phyloP scores from a whole-genome alignment of 2,329 filamentous ascomycete genomes.

The Exophiala sp. region DNA sequence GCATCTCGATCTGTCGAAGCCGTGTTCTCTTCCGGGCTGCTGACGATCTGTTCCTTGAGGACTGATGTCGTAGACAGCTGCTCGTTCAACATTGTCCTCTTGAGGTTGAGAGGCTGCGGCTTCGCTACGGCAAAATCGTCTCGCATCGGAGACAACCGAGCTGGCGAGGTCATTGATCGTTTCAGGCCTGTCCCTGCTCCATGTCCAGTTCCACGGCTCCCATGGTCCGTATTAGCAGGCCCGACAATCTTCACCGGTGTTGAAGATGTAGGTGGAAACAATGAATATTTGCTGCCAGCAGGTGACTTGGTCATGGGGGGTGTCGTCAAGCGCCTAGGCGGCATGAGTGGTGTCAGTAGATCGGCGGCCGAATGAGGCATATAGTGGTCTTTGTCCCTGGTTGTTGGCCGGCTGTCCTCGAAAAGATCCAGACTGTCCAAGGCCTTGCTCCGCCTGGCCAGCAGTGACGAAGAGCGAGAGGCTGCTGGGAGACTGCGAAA shows the following conservation, averaged over 20 bases:
- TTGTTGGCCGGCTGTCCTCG: constrained; percentile 16
- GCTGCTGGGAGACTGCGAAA: constrained; percentile 18
- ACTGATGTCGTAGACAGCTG: constrained; percentile 9
- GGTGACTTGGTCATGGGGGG: constrained; percentile 15
- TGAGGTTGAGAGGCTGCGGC: constrained; percentile 17
- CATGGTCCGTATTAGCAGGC: constrained; percentile 3
- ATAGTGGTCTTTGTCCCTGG: constrained; percentile 5
- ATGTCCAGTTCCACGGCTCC: too few species aligned
- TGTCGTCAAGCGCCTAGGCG: constrained; percentile 17
- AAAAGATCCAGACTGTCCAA: constrained; percentile 20
- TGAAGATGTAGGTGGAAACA: constrained; percentile 25
- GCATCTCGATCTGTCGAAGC: constrained; percentile 19
- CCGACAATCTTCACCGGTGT: constrained; percentile 11
- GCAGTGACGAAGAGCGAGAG: constrained; percentile 22
- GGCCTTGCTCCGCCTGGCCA: constrained; percentile 24
- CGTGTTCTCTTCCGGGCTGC: constrained; percentile 25
- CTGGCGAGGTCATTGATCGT: constrained; percentile 25
- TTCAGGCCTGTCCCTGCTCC: too few species aligned
- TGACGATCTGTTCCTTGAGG: constrained; percentile 5
- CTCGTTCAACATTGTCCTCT: constrained; percentile 3
- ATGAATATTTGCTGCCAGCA: constrained; percentile 25
- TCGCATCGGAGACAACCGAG: constrained; percentile 24
- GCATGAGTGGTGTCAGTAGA: constrained; percentile 13
- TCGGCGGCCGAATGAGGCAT: constrained; percentile 4
- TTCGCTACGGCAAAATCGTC: constrained; percentile 11